Percentiles rank a stretch among this genome's conserved stretches.
Conservation (phyloP, 805 yeast genomes). For the Zygoascus flipseniorum region DNA sequence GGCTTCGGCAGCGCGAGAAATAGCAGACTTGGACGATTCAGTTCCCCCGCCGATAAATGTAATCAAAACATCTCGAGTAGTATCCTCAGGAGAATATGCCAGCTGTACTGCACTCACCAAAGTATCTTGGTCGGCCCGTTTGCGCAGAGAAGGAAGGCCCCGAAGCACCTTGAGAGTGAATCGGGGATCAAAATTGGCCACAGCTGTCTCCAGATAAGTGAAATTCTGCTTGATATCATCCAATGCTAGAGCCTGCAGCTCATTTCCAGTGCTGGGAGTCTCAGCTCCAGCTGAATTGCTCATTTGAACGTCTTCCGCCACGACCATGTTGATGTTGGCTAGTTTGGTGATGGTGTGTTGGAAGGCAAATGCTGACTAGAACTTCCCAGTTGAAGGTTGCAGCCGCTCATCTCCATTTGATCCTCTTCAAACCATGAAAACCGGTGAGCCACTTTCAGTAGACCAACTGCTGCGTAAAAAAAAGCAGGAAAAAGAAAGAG, state of each 20-base stretch:
- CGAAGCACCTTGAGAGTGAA: conserved; percentile 79
- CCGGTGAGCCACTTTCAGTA: conserved; percentile 17
- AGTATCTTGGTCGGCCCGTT: conserved; percentile 45
- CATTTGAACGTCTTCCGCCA: conserved; percentile 12
- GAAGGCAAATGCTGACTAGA: not conserved
- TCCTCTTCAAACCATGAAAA: not conserved
- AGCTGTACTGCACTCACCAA: conserved; percentile 47
- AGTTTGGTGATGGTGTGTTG: not conserved
- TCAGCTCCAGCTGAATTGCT: conserved; percentile 2
- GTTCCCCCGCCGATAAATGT: conserved; percentile 11
- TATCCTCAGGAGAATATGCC: conserved; percentile 45
- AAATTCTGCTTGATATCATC: conserved; percentile 32
- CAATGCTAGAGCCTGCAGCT: not conserved
- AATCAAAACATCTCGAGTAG: conserved; percentile 31
- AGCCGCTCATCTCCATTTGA: too few species aligned
- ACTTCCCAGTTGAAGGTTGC: too few species aligned
- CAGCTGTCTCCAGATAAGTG: conserved; percentile 50
- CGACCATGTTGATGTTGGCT: not conserved
- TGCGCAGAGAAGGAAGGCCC: conserved; percentile 69
- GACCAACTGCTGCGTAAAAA: conserved; percentile 24
- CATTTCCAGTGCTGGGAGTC: not conserved
- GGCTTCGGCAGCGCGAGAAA: conserved; percentile 3
- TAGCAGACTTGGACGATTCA: not conserved
- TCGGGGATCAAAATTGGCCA: conserved; percentile 71
- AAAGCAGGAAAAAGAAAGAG: conserved; percentile 14